Percentiles rank a stretch among this genome's conserved stretches.
These are phyloP conservation scores for Suhomyces atakaporum DNA, from an alignment of 1,139 yeast species.

Conservation along the genomic window DNA sequence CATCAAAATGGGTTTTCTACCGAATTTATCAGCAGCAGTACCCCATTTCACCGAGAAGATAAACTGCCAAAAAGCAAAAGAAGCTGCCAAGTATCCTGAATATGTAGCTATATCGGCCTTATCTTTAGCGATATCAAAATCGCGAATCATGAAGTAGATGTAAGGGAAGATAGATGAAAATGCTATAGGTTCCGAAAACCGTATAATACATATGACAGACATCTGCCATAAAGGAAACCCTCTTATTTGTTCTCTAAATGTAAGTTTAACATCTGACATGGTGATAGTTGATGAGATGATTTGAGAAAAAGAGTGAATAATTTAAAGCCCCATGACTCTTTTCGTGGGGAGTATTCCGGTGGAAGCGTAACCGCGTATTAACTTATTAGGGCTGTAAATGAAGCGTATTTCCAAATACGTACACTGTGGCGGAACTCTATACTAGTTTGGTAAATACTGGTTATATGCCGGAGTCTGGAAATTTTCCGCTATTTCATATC, in stretches of 20 bases:
- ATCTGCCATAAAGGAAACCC: constrained; percentile 41
- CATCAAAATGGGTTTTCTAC: constrained; percentile 35
- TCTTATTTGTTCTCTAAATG: constrained; percentile 26
- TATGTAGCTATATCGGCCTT: constrained; percentile 39
- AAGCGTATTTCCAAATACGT: no score
- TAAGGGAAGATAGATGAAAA: constrained; percentile 44
- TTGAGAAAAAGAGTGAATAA: no score
- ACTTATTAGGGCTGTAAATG: no score
- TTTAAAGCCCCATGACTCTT: background rate
- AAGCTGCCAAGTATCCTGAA: constrained; percentile 40
- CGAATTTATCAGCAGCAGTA: constrained; percentile 32
- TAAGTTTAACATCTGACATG: constrained; percentile 8
- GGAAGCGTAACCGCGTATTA: no score
- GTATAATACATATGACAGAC: constrained; percentile 32
- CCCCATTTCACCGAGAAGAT: constrained; percentile 43
- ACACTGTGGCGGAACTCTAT: no score
- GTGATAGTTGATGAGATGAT: no score
- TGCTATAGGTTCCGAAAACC: constrained; percentile 41
- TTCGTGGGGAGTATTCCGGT: no score
- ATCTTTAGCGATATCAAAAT: constrained; percentile 35
- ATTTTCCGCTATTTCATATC: no score
- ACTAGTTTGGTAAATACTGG: no score
- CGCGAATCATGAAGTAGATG: constrained; percentile 42
- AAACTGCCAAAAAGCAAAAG: constrained; percentile 41
- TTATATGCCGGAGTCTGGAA: no score